Conservation (phyloP, 345 rosid species). For the Arabis hirsuta region DNA sequence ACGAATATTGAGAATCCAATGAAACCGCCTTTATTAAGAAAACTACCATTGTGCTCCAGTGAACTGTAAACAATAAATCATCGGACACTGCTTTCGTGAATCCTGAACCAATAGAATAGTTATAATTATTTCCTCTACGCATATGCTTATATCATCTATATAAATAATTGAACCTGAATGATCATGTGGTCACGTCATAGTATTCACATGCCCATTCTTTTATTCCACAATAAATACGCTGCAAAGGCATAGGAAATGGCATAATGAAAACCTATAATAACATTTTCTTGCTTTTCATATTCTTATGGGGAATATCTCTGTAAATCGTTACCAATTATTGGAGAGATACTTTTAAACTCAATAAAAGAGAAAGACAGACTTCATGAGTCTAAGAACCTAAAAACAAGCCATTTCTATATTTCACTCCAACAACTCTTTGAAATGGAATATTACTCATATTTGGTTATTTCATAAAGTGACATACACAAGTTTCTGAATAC, state of each 20-base stretch:
- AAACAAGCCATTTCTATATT: not conserved
- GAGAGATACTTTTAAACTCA: not conserved
- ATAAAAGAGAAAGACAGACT: not conserved
- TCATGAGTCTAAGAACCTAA: not conserved
- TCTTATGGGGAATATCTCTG: conserved; percentile 14
- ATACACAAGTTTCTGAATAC: conserved; percentile 2
- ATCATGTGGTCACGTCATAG: conserved; percentile 24
- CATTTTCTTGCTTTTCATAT: not conserved
- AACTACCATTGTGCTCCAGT: not conserved
- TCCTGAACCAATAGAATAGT: conserved; percentile 2
- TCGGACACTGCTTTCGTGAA: conserved; percentile 3
- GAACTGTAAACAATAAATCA: not conserved
- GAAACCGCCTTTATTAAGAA: not conserved
- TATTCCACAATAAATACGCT: not conserved
- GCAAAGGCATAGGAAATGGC: not conserved
- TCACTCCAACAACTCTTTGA: not conserved
- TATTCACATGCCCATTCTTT: conserved; percentile 27
- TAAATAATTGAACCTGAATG: conserved; percentile 20
- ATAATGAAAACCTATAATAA: not conserved
- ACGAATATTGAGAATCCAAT: conserved; percentile 1
- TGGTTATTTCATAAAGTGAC: not conserved
- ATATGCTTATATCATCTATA: conserved; percentile 12
- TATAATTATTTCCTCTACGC: not conserved
- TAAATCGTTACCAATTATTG: not conserved
- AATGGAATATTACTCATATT: conserved; percentile 15